Percentiles rank a stretch among this genome's conserved stretches.
Conservation (phyloP, 805 yeast species). For the Metahyphopichia silvanorum region DNA sequence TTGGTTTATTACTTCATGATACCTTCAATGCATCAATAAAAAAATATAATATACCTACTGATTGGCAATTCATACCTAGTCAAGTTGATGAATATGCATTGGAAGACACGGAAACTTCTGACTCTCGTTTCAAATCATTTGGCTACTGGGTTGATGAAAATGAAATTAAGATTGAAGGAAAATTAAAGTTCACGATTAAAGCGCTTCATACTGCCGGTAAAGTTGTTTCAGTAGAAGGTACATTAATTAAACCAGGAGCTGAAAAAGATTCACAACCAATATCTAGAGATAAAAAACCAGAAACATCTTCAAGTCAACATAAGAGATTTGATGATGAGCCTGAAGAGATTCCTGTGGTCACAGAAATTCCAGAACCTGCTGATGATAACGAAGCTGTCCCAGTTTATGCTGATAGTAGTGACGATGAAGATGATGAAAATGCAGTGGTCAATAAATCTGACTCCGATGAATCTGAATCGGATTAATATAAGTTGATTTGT, state of each 20-base stretch:
- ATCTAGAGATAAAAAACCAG: slow-evolving; percentile 34
- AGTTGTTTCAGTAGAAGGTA: slow-evolving; percentile 86
- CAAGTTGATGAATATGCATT: slow-evolving; percentile 57
- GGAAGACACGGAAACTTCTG: slow-evolving; percentile 17
- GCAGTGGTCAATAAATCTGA: slow-evolving; percentile 20
- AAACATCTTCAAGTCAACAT: slow-evolving; percentile 32
- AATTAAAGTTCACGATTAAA: slow-evolving; percentile 71
- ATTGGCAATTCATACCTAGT: slow-evolving; percentile 81
- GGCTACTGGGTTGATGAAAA: slow-evolving; percentile 87
- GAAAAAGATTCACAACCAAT: slow-evolving; percentile 57
- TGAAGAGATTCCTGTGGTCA: slow-evolving; percentile 7
- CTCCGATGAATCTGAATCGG: slow-evolving; percentile 17
- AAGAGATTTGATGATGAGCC: slow-evolving; percentile 44
- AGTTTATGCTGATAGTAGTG: slow-evolving; percentile 12
- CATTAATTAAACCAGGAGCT: slow-evolving; percentile 59
- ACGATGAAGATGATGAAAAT: slow-evolving; percentile 18
- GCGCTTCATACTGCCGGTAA: slow-evolving; percentile 73
- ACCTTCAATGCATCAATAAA: slow-evolving; percentile 93
- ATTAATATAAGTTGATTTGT: slow-evolving; percentile 6
- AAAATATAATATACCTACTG: slow-evolving; percentile 77
- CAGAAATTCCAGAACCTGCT: slow-evolving; percentile 13
- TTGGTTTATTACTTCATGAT: slow-evolving; percentile 87
- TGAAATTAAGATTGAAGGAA: slow-evolving; percentile 78
- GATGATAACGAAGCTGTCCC: slow-evolving; percentile 13
- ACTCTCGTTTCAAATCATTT: slow-evolving; percentile 47